Base-by-base conservation (phyloP, 1,284 basidiomycete genomes). In the Coniferiporia sulphurascens region DNA sequence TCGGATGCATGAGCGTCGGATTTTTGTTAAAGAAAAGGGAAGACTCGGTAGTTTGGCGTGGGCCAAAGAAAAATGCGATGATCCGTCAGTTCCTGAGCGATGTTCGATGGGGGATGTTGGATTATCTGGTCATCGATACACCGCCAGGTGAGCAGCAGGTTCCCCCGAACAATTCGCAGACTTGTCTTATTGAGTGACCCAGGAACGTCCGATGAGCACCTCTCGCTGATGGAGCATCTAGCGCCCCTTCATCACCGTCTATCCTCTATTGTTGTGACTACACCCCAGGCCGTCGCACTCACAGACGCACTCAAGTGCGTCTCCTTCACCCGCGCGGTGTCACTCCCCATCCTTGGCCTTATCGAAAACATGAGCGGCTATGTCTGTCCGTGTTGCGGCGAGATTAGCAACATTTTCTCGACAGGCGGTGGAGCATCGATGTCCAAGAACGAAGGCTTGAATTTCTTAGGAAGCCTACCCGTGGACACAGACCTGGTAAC, bases 351-450 rank as follows among this genome's bases (percentile, higher is more conserved):
- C n/a, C 75, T 98, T 50, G 97, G 97, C 5, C 74, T 99, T 53
- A 88, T 99, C 63, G 97, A 99, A 72, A 99, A 99, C 75, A 98
- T 99, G 97, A 93, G 93, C 60, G 97, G 97, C 45, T 99, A 98
- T 74, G 91, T 92, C 9, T 99, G 97, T 70, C 96, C 96, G 21
- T 95, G 92, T 69, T 95, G 93, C 67, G 89, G 90, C 22, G 95
- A 98, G 72, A 82, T 98, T 65, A 94, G 88, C 73, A 94, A 97
- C 69, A 86, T 97, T 53, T 99, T 98, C 75, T 97, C 95, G 5
- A 91, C 86, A 9, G 95, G 95, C 10, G 97, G 97, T 1, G 97
- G 95, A 0, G 84, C 90, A 74, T 87, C 86, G 67, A 86, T 95
- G 85, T 93, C 94, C 0, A 75, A 79, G 63, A 78, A 82, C 48